Evolutionary conservation across 805 yeast species (phyloP).

Genomic region (Danielia oregonensis): DNA sequence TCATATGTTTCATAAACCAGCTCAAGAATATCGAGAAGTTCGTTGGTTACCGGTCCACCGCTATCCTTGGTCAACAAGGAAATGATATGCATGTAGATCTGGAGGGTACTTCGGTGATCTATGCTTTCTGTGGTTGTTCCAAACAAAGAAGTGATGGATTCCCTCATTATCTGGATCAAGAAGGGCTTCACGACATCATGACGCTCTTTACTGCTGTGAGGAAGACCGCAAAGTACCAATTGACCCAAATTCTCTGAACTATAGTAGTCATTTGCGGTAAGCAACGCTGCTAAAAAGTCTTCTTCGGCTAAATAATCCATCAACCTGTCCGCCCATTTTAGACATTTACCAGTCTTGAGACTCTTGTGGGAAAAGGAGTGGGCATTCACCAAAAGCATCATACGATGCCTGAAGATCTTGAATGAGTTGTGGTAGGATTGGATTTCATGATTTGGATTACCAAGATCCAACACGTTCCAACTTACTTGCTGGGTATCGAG

Average conservation of each 20-base stretch:
- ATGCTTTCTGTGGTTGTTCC: not conserved
- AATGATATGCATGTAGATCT: slow-evolving; percentile 15
- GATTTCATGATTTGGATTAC: not conserved
- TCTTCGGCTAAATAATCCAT: slow-evolving; percentile 45
- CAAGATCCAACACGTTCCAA: not conserved
- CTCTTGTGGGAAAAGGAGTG: slow-evolving; percentile 18
- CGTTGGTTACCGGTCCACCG: slow-evolving; percentile 5
- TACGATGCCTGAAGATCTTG: slow-evolving; percentile 21
- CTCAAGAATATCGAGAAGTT: slow-evolving; percentile 16
- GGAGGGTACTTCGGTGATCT: not conserved
- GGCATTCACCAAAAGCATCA: slow-evolving; percentile 17
- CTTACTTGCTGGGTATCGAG: slow-evolving; percentile 9
- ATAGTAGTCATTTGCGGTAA: slow-evolving; percentile 51
- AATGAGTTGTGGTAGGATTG: slow-evolving; percentile 9
- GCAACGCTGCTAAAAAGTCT: slow-evolving; percentile 54
- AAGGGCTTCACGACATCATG: slow-evolving; percentile 49
- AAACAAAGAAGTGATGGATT: slow-evolving; percentile 46
- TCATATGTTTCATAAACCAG: slow-evolving; percentile 24
- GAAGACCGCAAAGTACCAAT: slow-evolving; percentile 54
- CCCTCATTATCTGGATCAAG: slow-evolving; percentile 53
- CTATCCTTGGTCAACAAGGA: slow-evolving; percentile 6
- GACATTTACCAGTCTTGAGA: slow-evolving; percentile 54
- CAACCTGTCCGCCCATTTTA: slow-evolving; percentile 69
- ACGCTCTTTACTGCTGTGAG: slow-evolving; percentile 41
- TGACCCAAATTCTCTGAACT: slow-evolving; percentile 41